phyloP scores from a whole-genome alignment of 106 monocot species.

The Acorus gramineus region DNA sequence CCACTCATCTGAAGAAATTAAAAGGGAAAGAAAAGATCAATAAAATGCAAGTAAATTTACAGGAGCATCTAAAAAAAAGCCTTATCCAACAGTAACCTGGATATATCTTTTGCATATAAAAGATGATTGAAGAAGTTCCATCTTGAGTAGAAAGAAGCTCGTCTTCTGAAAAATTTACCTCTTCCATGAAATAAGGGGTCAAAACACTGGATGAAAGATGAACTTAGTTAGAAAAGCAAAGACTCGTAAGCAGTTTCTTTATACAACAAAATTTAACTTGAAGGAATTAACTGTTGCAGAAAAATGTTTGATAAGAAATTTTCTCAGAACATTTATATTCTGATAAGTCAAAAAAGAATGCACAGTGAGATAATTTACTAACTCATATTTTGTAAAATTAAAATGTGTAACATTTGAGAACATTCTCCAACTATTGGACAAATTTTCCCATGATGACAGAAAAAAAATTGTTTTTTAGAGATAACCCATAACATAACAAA shows the following conservation, averaged over 20 bases:
- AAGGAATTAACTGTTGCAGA: too few species aligned
- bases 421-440: too few species aligned
- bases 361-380: too few species aligned
- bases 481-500: too few species aligned
- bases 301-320: too few species aligned
- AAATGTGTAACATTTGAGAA: too few species aligned
- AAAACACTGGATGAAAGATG: slow-evolving; percentile 28
- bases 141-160: slow-evolving; percentile 61
- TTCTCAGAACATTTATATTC: too few species aligned
- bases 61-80: not conserved
- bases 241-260: not conserved
- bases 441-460: too few species aligned
- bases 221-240: slow-evolving; percentile 1
- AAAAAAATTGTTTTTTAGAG: too few species aligned
- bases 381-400: too few species aligned
- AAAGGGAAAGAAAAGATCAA: not conserved
- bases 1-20: slow-evolving; percentile 50
- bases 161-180: slow-evolving; percentile 63
- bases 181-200: slow-evolving; percentile 69
- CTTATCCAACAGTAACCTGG: slow-evolving; percentile 28
- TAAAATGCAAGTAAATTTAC: not conserved
- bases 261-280: not conserved
- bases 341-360: too few species aligned
- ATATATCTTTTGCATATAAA: slow-evolving; percentile 75
- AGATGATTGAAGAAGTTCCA: slow-evolving; percentile 52